Conservation (phyloP, 768 basidiomycete species). For the Tubosaeta sp. region DNA sequence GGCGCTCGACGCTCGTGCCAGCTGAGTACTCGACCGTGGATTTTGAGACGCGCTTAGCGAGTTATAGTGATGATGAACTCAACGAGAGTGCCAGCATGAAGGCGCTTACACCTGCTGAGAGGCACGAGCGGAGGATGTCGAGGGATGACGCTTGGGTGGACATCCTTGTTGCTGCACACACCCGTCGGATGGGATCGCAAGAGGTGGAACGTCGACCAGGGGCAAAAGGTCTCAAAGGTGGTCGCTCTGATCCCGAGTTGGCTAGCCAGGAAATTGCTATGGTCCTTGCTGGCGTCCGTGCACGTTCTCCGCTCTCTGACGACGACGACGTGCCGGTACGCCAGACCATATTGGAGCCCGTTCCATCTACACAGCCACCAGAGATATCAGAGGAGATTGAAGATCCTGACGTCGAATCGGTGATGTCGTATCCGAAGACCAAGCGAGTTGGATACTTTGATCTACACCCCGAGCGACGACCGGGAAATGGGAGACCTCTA, state of each 20-base stretch:
- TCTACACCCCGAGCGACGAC: conserved; percentile 68
- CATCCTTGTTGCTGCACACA: conserved; percentile 65
- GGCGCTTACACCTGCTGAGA: conserved; percentile 37
- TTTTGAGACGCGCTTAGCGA: conserved; percentile 77
- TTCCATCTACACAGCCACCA: not conserved
- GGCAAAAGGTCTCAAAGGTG: conserved; percentile 31
- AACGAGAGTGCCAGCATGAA: conserved; percentile 40
- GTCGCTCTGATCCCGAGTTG: conserved; percentile 59
- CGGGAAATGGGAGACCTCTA: conserved; percentile 19
- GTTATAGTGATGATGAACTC: conserved; percentile 47
- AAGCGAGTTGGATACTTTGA: conserved; percentile 69
- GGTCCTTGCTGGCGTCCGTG: conserved; percentile 56
- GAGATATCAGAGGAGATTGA: conserved; percentile 39
- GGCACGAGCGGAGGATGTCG: conserved; percentile 40
- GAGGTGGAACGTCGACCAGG: conserved; percentile 40
- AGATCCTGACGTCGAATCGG: conserved; percentile 45
- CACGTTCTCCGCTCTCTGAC: conserved; percentile 35
- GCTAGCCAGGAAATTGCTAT: conserved; percentile 71
- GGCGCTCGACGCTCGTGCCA: conserved; percentile 51
- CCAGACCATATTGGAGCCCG: conserved; percentile 16
- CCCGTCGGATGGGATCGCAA: conserved; percentile 50
- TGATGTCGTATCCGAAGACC: conserved; percentile 32
- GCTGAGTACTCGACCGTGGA: conserved; percentile 80
- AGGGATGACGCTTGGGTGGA: conserved; percentile 85
- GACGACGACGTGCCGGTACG: conserved; percentile 35